Conservation (phyloP, 768 basidiomycete species). For the Russula earlei region DNA sequence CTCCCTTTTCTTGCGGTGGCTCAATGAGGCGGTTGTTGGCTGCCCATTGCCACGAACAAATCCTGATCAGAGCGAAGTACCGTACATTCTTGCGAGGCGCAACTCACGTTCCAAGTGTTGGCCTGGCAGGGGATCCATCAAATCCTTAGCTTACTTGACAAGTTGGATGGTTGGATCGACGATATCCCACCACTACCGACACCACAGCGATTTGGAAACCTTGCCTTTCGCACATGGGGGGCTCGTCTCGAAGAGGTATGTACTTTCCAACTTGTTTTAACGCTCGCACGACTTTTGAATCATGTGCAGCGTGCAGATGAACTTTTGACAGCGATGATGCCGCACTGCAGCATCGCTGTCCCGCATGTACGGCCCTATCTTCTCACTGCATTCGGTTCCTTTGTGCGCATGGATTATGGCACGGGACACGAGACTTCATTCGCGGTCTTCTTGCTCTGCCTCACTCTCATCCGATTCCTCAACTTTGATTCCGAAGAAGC, state of each 20-base stretch:
- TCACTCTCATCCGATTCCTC: slow-evolving; percentile 62
- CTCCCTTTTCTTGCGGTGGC: slow-evolving; percentile 59
- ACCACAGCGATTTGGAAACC: slow-evolving; percentile 85
- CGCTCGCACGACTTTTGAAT: slow-evolving; percentile 1
- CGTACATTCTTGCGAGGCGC: neutral
- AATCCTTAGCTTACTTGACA: slow-evolving; percentile 50
- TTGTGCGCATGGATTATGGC: slow-evolving; percentile 89
- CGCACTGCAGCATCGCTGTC: slow-evolving; percentile 34
- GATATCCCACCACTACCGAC: slow-evolving; percentile 66
- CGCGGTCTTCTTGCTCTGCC: slow-evolving; percentile 61
- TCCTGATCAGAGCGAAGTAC: slow-evolving; percentile 23
- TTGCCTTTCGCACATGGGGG: slow-evolving; percentile 84
- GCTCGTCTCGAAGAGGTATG: slow-evolving; percentile 65
- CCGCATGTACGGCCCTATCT: slow-evolving; percentile 74
- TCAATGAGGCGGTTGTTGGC: slow-evolving; percentile 73
- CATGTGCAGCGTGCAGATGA: slow-evolving; percentile 40
- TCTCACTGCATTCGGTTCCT: slow-evolving; percentile 79
- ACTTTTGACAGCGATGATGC: slow-evolving; percentile 43
- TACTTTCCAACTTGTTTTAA: neutral
- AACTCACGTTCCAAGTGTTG: slow-evolving; percentile 6
- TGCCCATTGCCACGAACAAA: slow-evolving; percentile 38
- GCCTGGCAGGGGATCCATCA: slow-evolving; percentile 36
- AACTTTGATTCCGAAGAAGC: slow-evolving; percentile 52
- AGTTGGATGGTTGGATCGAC: slow-evolving; percentile 65
- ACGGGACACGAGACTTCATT: slow-evolving; percentile 94